Conservation (phyloP, 805 yeast species). For the Zygosaccharomyces gambellarensis region DNA sequence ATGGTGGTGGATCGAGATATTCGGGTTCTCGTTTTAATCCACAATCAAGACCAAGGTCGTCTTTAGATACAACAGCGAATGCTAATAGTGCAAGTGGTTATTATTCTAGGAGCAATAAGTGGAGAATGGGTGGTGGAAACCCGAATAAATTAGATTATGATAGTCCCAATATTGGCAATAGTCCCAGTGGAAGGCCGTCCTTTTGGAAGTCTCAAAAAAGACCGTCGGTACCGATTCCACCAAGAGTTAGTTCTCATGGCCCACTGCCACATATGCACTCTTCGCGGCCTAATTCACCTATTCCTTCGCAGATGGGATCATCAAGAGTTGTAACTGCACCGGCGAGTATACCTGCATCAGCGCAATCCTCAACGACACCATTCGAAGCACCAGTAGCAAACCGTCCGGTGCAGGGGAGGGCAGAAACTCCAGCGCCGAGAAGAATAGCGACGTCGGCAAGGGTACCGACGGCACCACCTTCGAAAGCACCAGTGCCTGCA, state of each 20-base stretch:
- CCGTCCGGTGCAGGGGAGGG: not conserved
- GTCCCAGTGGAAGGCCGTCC: constrained; percentile 7
- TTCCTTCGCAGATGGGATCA: not conserved
- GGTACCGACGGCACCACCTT: not conserved
- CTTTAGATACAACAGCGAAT: constrained; percentile 10
- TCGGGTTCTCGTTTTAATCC: constrained; percentile 28
- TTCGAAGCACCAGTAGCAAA: not conserved
- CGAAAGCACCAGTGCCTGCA: not conserved
- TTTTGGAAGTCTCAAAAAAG: constrained; percentile 16
- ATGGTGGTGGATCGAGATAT: constrained; percentile 13
- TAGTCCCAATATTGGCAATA: not conserved
- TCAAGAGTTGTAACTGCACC: not conserved
- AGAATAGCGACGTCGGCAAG: not conserved
- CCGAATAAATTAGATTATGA: constrained; percentile 10
- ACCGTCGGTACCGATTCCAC: not conserved
- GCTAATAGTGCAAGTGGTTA: constrained; percentile 14
- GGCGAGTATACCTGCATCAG: not conserved
- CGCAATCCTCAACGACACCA: not conserved
- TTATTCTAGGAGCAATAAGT: constrained; percentile 23
- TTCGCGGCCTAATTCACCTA: not conserved
- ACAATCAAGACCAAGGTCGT: constrained; percentile 23
- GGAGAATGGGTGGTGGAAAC: constrained; percentile 17
- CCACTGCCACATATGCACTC: not conserved
- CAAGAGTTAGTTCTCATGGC: not conserved
- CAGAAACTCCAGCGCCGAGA: not conserved